Percentiles rank a stretch among this genome's conserved stretches.
Evolutionary conservation across 306 rosid genomes (phyloP).

Genomic region (Coriaria nepalensis): DNA sequence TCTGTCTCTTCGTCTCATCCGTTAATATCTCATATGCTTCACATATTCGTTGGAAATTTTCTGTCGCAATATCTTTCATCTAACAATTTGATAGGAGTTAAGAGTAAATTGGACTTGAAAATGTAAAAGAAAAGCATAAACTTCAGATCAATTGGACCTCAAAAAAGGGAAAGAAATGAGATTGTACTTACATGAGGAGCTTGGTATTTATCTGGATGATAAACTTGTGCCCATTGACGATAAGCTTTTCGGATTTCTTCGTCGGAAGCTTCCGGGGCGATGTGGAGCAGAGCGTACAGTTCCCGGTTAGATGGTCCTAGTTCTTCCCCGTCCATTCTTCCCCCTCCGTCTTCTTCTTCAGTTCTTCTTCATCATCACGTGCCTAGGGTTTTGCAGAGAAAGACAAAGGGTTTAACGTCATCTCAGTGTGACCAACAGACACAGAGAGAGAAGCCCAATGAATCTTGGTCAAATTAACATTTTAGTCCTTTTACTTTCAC

Average conservation of each 20-base stretch:
- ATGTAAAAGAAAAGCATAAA: neutral
- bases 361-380: too few relatives aligned
- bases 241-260: slow-evolving; percentile 95
- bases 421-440: too few relatives aligned
- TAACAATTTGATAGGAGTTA: slow-evolving; percentile 14
- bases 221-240: slow-evolving; percentile 95
- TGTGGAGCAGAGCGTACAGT: slow-evolving; percentile 72
- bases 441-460: too few relatives aligned
- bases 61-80: slow-evolving; percentile 89
- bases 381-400: slow-evolving; percentile 32
- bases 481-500: too few relatives aligned
- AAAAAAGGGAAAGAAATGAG: neutral
- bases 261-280: slow-evolving; percentile 88
- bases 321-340: slow-evolving; percentile 22
- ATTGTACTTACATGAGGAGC: slow-evolving; percentile 45
- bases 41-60: slow-evolving; percentile 77
- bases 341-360: neutral
- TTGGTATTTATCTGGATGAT: slow-evolving; percentile 93
- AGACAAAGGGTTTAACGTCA: too few relatives aligned
- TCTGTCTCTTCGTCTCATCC: slow-evolving; percentile 63
- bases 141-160: too few relatives aligned
- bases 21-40: slow-evolving; percentile 84
- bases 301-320: slow-evolving; percentile 45
- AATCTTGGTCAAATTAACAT: too few relatives aligned
- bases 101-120: neutral